Evolutionary conservation across 2,329 filamentous ascomycete species (phyloP).

Genomic region (Aspergillus neotritici): DNA sequence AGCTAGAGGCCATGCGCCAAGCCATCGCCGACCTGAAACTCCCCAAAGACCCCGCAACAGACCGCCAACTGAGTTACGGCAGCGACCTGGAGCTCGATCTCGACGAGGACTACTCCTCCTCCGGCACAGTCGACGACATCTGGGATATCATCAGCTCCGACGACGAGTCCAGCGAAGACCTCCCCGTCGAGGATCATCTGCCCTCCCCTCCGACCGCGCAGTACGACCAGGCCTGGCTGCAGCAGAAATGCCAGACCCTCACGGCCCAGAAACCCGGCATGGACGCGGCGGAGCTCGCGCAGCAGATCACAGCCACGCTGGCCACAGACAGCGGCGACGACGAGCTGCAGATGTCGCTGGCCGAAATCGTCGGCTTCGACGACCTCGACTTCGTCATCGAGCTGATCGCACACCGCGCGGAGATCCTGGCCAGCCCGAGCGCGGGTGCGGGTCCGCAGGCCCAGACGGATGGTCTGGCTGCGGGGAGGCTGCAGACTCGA

Average conservation of each 20-base stretch:
- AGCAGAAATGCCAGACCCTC: constrained; percentile 61
- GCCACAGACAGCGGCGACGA: constrained; percentile 67
- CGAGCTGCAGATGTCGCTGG: constrained; percentile 83
- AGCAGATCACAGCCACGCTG: constrained; percentile 71
- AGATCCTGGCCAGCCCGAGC: constrained; percentile 52
- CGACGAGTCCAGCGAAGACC: constrained; percentile 61
- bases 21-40: constrained; percentile 69
- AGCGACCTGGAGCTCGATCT: constrained; percentile 52
- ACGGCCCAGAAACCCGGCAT: constrained; percentile 61
- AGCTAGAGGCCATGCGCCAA: constrained; percentile 78
- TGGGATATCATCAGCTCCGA: constrained; percentile 86
- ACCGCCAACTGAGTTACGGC: constrained; percentile 41
- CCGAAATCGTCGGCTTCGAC: constrained; percentile 86
- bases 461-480: constrained; percentile 41
- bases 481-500: constrained; percentile 62
- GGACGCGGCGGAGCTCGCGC: constrained; percentile 62
- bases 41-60: constrained; percentile 44
- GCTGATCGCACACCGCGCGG: constrained; percentile 69
- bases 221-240: constrained; percentile 66
- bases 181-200: constrained; percentile 48
- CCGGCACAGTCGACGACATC: constrained; percentile 67
- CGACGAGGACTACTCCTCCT: constrained; percentile 58
- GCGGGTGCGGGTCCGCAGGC: constrained; percentile 22
- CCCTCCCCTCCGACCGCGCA: constrained; percentile 22
- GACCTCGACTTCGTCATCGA: constrained; percentile 91